Evolutionary conservation across 2,329 filamentous ascomycete species (phyloP).

Genomic region (Myriosclerotinia scirpicola): DNA sequence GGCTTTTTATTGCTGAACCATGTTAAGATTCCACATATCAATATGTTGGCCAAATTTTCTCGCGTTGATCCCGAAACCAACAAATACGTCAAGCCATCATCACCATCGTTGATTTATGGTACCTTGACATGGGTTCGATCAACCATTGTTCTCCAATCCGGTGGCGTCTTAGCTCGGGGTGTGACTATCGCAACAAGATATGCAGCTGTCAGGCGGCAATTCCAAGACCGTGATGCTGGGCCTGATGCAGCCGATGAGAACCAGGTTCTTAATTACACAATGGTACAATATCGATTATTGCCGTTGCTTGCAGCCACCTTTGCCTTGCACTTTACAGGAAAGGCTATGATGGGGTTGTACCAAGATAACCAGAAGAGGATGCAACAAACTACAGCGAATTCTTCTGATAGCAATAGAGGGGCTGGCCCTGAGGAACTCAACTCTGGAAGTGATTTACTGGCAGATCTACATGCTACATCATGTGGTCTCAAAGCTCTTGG

Average conservation of each 20-base stretch:
- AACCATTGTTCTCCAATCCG: constrained; percentile 71
- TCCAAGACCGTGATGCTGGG: constrained; percentile 70
- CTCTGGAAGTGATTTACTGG: constrained; percentile 65
- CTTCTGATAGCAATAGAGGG: constrained; percentile 50
- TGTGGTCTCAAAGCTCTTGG: constrained; percentile 74
- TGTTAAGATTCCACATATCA: constrained; percentile 70
- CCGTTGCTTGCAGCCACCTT: constrained; percentile 73
- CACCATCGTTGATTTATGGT: constrained; percentile 69
- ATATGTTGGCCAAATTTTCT: constrained; percentile 72
- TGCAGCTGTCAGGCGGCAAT: constrained; percentile 71
- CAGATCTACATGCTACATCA: constrained; percentile 74
- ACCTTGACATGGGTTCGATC: constrained; percentile 75
- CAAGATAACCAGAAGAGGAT: constrained; percentile 70
- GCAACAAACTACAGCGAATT: constrained; percentile 45
- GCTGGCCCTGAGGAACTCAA: constrained; percentile 68
- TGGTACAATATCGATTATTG: constrained; percentile 73
- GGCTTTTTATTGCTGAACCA: constrained; percentile 77
- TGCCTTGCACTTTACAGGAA: constrained; percentile 77
- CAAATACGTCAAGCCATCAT: constrained; percentile 66
- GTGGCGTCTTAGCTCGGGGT: constrained; percentile 68
- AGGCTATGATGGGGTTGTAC: constrained; percentile 73
- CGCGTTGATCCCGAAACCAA: constrained; percentile 65
- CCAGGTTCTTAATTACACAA: constrained; percentile 77
- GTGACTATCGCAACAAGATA: constrained; percentile 78
- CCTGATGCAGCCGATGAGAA: constrained; percentile 61